These are phyloP conservation scores for Phytophthora uliginosa DNA, from an alignment of 352 stramenopile genomes.

Conservation along the genomic window DNA sequence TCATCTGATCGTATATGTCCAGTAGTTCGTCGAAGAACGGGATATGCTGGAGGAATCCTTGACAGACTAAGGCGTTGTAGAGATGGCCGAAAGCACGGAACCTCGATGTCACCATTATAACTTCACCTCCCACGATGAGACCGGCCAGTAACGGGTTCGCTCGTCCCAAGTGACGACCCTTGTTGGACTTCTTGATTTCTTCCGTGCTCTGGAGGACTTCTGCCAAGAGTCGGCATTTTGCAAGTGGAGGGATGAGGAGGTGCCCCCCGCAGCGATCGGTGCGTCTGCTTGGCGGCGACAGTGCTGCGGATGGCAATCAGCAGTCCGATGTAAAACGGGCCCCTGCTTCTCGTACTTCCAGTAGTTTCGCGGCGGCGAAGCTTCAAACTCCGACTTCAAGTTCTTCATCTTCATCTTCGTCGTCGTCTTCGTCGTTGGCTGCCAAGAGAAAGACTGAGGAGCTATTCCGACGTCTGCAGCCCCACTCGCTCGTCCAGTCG, in stretches of 20 bases:
- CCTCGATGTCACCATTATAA: slow-evolving; percentile 30
- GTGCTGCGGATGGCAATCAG: slow-evolving; percentile 9
- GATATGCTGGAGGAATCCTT: slow-evolving; percentile 29
- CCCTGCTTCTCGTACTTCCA: background rate
- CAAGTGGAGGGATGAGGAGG: slow-evolving; percentile 6
- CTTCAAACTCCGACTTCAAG: slow-evolving; percentile 7
- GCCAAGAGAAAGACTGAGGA: slow-evolving; percentile 55
- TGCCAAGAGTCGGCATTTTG: background rate
- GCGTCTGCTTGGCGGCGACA: slow-evolving; percentile 14
- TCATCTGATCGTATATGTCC: slow-evolving; percentile 21
- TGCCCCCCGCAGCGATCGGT: slow-evolving; percentile 11
- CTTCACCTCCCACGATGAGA: slow-evolving; percentile 26
- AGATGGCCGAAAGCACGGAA: slow-evolving; percentile 45
- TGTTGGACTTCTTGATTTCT: slow-evolving; percentile 17
- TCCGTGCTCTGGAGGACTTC: background rate
- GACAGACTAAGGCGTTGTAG: slow-evolving; percentile 41
- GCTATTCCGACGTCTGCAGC: slow-evolving; percentile 59
- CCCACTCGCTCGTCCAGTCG: slow-evolving; percentile 63
- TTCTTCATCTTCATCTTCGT: slow-evolving; percentile 5
- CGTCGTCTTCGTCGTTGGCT: background rate
- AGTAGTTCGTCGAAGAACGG: slow-evolving; percentile 42
- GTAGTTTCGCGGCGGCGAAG: background rate
- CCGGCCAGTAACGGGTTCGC: slow-evolving; percentile 43
- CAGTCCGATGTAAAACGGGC: background rate
- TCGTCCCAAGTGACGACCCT: slow-evolving; percentile 12